Evolutionary conservation across 192 early-diverging fungal genomes (phyloP), one percentile per base, ranked within the genome.

Genomic region (Cetraspora pellucida): DNA sequence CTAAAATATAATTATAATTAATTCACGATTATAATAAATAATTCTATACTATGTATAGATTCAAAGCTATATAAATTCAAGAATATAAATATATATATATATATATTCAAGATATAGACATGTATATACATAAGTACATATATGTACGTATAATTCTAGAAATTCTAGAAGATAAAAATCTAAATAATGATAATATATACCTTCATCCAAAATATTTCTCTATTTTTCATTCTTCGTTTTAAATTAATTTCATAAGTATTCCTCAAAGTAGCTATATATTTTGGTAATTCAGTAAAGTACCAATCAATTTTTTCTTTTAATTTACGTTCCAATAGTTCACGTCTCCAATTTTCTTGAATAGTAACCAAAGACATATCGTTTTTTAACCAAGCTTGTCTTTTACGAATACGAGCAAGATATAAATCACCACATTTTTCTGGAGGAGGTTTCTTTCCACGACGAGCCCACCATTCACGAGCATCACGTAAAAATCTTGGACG

Each of bases 401-500:
- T 76, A 54, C 61, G 59, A 31, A 76, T 46, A 37, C 74, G 60
- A 11, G 74, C 61, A 2, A 76, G 37, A 54, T 76, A 76, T 47
- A 61, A 76, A 21, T 76, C 74, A 2, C 74, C 74, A 65, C 74
- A 76, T 65, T 54, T 63, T 43, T 76, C 74, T 10, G 74, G 74
- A 31, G 74, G 74, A 19, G 74, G 74, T 55, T 76, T 76, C 25
- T 76, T 76, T 31, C 74, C 60, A 46, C 74, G 74, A 47, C 61
- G n/a, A 17, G 74, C 74, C 74, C 74, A 76, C 74, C 74, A 76
- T n/a, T 76, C 74, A 23, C 49, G 45, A 11, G 74, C 74, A 76
- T 76, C 74, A 21, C 61, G 74, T 52, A 76, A n/a, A 55, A 76
- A 76, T 65, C 57, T 76, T 49, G n/a, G 27, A 13, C 14, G 46